These are phyloP conservation scores for Mortierella sp. DNA, from an alignment of 371 early-diverging fungal genomes.

Conservation along the genomic window DNA sequence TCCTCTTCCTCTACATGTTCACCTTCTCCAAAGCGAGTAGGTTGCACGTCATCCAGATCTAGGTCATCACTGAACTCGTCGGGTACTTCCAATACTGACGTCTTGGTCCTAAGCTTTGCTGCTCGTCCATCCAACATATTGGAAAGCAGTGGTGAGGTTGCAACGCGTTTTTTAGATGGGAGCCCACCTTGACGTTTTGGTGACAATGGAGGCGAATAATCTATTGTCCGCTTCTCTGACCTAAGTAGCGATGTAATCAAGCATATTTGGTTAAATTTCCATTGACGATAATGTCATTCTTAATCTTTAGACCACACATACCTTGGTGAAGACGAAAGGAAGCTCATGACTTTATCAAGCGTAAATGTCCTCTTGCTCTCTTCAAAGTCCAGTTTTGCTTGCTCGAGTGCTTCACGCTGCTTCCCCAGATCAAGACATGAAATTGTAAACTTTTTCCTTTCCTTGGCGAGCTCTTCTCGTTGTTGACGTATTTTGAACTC, in stretches of 20 bases:
- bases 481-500: constrained; percentile 39
- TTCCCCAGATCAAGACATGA: constrained; percentile 45
- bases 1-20: constrained; percentile 14
- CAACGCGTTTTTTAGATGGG: constrained; percentile 30
- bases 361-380: constrained; percentile 44
- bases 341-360: constrained; percentile 42
- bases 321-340: constrained; percentile 36
- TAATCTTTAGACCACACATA: neutral
- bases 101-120: constrained; percentile 20
- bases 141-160: constrained; percentile 31
- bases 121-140: constrained; percentile 13
- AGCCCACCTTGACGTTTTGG: neutral
- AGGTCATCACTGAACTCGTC: constrained; percentile 10
- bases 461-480: constrained; percentile 42
- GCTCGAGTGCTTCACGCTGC: constrained; percentile 39
- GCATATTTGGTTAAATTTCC: neutral
- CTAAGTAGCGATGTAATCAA: neutral
- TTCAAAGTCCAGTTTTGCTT: constrained; percentile 33
- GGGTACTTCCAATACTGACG: constrained; percentile 24
- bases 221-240: constrained; percentile 20
- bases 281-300: neutral
- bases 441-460: constrained; percentile 43
- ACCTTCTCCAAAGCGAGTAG: neutral
- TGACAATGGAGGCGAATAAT: constrained; percentile 23
- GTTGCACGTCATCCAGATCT: neutral